phyloP scores from a whole-genome alignment of 352 stramenopile species.

The Achlya hypogyna region DNA sequence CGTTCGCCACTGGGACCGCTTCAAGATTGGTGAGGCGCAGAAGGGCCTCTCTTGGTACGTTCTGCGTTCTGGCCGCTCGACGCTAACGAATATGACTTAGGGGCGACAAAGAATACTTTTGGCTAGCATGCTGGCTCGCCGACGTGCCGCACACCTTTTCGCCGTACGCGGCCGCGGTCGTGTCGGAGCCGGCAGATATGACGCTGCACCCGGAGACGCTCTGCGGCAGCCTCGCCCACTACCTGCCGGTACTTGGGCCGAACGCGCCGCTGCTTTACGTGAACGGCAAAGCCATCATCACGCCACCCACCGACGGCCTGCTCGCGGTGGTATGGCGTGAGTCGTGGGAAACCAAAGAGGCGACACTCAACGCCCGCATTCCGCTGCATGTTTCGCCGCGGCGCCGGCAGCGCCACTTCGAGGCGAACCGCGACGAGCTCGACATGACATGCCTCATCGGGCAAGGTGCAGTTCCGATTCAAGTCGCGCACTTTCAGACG shows the following conservation, averaged over 20 bases:
- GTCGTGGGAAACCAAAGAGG: too few relatives aligned
- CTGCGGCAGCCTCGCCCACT: conserved; percentile 40
- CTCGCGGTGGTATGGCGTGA: too few relatives aligned
- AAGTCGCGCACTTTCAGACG: too few relatives aligned
- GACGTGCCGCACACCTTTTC: conserved; percentile 45
- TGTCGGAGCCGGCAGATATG: conserved; percentile 30
- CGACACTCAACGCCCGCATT: too few relatives aligned
- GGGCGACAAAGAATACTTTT: conserved; percentile 42
- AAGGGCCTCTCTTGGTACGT: background rate
- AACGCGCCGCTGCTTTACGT: conserved; percentile 27
- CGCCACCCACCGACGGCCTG: too few relatives aligned
- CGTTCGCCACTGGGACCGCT: conserved; percentile 9
- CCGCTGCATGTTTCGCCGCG: too few relatives aligned
- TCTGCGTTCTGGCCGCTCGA: background rate
- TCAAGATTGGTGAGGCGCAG: background rate
- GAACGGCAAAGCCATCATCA: conserved; percentile 37
- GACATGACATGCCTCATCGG: too few relatives aligned
- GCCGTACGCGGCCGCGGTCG: conserved; percentile 25
- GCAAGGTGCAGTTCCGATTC: too few relatives aligned
- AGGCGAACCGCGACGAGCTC: too few relatives aligned
- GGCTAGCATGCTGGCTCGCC: conserved; percentile 39
- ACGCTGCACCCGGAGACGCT: conserved; percentile 28
- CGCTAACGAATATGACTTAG: background rate
- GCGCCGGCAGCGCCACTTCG: too few relatives aligned
- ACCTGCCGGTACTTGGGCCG: conserved; percentile 22